Evolutionary conservation across 164 flowering plant genomes (phyloP), one percentile per base, ranked within the genome.

Genomic region (Vitis labrusca): DNA sequence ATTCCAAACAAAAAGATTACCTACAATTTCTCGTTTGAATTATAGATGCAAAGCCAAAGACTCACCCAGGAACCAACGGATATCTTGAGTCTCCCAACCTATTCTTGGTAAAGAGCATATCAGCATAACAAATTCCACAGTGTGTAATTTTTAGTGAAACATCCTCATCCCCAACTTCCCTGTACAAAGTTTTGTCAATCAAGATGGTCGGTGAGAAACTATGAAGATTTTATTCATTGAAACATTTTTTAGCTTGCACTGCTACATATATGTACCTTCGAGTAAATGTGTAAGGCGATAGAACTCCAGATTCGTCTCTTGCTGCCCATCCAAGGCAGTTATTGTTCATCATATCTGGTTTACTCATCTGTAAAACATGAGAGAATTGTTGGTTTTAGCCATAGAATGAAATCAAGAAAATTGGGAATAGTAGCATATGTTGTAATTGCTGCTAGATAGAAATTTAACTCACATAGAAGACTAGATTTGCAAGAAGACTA

Each of bases 251-350:
- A 1, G 27, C 27, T 1, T 23, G 27, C 27, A 19, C 8, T 1
- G 11, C 14, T 29, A 59, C 6, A 17, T 1, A 16, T 8, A 59
- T 59, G 10, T 15, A 57, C 78, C 78, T 71, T 52, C 78, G 75
- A n/a, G 37, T 56, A 60, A 76, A 76, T 11, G 62, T 56, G 61
- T 66, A 76, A 67, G 78, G 78, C 0, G 75, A 76, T 23, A 76
- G 63, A 50, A 66, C 7, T 48, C 78, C 78, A 50, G 78, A 76
- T 5, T 67, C 58, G 57, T 76, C 78, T 37, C 72, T 71, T 14
- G 78, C 74, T 16, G 78, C 78, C 58, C 61, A 76, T 32, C 71
- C 78, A 63, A 66, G 71, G 75, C 78, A 76, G 50, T 88, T 61
- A 5, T 71, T 27, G 62, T 44, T 66, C 44, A 5, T 37, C 44